phyloP scores from a whole-genome alignment of 768 basidiomycete genomes.

The Amanita pallidorosea region DNA sequence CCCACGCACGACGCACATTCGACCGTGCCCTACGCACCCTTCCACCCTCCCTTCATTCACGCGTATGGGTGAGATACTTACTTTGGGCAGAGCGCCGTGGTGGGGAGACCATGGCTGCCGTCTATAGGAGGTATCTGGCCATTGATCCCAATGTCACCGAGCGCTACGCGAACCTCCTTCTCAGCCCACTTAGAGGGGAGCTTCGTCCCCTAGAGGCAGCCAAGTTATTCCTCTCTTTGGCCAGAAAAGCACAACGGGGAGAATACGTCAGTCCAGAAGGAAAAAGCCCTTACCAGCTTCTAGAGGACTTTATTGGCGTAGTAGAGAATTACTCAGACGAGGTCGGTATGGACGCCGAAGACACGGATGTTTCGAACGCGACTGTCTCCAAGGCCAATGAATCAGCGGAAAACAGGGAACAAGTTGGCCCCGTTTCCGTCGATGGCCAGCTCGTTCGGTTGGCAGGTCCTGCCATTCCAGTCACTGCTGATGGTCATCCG shows the following conservation, averaged over 20 bases:
- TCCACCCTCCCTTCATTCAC: constrained; percentile 82
- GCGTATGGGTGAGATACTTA: constrained; percentile 90
- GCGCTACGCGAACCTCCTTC: constrained; percentile 59
- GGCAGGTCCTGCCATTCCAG: constrained; percentile 51
- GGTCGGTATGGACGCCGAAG: constrained; percentile 79
- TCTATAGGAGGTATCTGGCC: constrained; percentile 84
- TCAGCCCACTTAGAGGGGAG: constrained; percentile 41
- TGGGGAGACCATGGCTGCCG: constrained; percentile 62
- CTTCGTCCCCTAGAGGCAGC: constrained; percentile 88
- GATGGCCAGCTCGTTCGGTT: constrained; percentile 62
- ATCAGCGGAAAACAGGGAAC: constrained; percentile 21
- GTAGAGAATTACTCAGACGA: constrained; percentile 88
- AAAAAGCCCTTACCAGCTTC: constrained; percentile 91
- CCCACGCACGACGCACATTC: constrained; percentile 89
- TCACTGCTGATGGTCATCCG: constrained; percentile 39
- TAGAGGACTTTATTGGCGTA: constrained; percentile 87
- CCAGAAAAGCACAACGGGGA: constrained; percentile 74
- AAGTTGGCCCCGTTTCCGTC: constrained; percentile 29
- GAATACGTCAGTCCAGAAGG: constrained; percentile 83
- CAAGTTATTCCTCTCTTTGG: constrained; percentile 77
- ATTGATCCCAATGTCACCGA: constrained; percentile 78
- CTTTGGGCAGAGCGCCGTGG: constrained; percentile 83
- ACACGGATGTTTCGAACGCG: constrained; percentile 49
- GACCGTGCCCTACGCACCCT: constrained; percentile 92
- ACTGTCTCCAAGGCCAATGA: constrained; percentile 36